These are phyloP conservation scores for Rhytidhysteron rufulum DNA, from an alignment of 2,329 filamentous ascomycete genomes.

Conservation along the genomic window DNA sequence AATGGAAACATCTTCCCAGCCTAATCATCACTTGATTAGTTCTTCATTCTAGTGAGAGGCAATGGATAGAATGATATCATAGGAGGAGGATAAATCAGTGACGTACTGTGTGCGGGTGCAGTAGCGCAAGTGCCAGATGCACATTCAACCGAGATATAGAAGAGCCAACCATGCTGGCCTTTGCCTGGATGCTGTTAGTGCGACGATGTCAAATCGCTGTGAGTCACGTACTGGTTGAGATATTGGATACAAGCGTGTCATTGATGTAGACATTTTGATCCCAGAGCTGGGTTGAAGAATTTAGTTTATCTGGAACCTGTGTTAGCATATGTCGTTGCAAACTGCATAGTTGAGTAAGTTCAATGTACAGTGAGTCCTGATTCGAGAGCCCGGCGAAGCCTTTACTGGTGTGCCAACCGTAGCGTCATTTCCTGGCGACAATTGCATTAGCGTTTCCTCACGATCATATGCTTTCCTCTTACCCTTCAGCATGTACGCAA, in stretches of 20 bases:
- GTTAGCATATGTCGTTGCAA: too few relatives aligned
- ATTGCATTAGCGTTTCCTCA: too few relatives aligned
- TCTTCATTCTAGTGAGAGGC: background rate
- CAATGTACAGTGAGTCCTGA: slow-evolving; percentile 20
- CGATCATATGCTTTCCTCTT: too few relatives aligned
- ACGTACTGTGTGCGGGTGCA: slow-evolving; percentile 20
- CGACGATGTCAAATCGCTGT: background rate
- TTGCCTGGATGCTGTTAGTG: slow-evolving; percentile 13
- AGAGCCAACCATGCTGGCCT: slow-evolving; percentile 17
- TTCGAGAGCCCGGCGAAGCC: slow-evolving; percentile 11
- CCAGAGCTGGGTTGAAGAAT: slow-evolving; percentile 16
- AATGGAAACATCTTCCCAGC: slow-evolving; percentile 16
- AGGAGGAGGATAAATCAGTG: too few relatives aligned
- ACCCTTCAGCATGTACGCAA: slow-evolving; percentile 16
- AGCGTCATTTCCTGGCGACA: too few relatives aligned
- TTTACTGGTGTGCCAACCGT: slow-evolving; percentile 12
- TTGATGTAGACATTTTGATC: slow-evolving; percentile 22
- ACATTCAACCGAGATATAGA: slow-evolving; percentile 21
- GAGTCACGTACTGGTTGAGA: slow-evolving; percentile 16
- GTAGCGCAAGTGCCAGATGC: slow-evolving; percentile 13
- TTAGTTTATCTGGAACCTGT: slow-evolving; percentile 14
- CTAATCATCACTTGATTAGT: slow-evolving; percentile 2
- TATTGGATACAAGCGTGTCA: slow-evolving; percentile 16
- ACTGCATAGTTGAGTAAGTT: too few relatives aligned
- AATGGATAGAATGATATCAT: background rate